A percentile compares a stretch with the other conserved stretches of the same genome.
phyloP scores from a whole-genome alignment of 2,329 filamentous ascomycete genomes.

The Bimuria novae-zelandiae region DNA sequence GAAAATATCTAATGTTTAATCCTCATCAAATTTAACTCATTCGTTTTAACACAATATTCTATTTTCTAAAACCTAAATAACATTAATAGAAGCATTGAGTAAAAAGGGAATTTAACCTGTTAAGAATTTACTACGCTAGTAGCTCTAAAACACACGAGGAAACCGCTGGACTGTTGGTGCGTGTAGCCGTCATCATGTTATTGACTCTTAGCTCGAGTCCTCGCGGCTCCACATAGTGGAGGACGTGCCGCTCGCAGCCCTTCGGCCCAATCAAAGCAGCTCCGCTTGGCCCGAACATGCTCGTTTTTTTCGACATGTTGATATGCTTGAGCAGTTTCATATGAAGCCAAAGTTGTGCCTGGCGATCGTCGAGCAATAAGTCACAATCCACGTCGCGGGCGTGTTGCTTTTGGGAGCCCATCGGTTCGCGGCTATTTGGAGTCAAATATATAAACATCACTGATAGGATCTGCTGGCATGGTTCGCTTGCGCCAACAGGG shows the following conservation, averaged over 20 bases:
- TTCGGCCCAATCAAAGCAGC: neutral
- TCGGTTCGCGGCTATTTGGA: conserved; percentile 15
- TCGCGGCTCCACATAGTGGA: conserved; percentile 8
- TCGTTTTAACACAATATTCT: too few relatives aligned
- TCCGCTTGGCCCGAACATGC: neutral
- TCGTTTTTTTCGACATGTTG: neutral
- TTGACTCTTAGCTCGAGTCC: conserved; percentile 11
- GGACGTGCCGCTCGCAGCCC: neutral
- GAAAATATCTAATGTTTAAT: too few relatives aligned
- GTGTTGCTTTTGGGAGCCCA: neutral
- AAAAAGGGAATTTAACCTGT: too few relatives aligned
- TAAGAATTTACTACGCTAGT: too few relatives aligned
- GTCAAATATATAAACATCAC: conserved; percentile 25
- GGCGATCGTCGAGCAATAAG: neutral
- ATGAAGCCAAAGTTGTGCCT: neutral
- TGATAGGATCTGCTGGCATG: conserved; percentile 15
- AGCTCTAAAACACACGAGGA: too few relatives aligned
- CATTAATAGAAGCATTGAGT: too few relatives aligned
- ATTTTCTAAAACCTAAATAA: too few relatives aligned
- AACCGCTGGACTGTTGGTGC: too few relatives aligned
- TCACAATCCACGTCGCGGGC: neutral
- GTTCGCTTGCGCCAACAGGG: conserved; percentile 7
- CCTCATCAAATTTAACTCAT: too few relatives aligned
- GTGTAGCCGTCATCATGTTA: conserved; percentile 4
- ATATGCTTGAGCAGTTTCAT: neutral